These are phyloP conservation scores for Acrodontium crateriforme DNA, from an alignment of 2,329 filamentous ascomycete genomes.

Conservation along the genomic window DNA sequence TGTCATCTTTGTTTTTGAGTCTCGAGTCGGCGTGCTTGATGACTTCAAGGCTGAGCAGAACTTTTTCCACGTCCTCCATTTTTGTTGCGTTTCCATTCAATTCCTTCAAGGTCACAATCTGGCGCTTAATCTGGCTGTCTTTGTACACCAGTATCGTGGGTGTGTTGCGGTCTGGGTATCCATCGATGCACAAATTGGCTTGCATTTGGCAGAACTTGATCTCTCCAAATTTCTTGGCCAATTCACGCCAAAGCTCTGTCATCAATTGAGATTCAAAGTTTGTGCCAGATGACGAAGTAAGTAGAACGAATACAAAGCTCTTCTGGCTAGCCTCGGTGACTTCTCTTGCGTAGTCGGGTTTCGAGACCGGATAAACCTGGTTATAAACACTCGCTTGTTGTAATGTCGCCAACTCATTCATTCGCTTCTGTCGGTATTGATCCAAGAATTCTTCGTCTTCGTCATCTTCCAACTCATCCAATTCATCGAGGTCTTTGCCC, in stretches of 20 bases:
- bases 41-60: constrained; percentile 72
- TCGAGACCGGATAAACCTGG: constrained; percentile 83
- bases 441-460: constrained; percentile 90
- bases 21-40: constrained; percentile 67
- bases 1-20: constrained; percentile 47
- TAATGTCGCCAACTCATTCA: constrained; percentile 65
- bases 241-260: constrained; percentile 71
- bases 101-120: constrained; percentile 77
- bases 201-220: constrained; percentile 96
- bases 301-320: constrained; percentile 56
- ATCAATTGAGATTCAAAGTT: constrained; percentile 78
- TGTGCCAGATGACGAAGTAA: constrained; percentile 62
- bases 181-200: constrained; percentile 85
- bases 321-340: constrained; percentile 80
- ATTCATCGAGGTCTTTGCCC: constrained; percentile 85
- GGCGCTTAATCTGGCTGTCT: constrained; percentile 81
- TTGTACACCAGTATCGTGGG: constrained; percentile 88
- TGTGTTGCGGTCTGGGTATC: constrained; percentile 88
- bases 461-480: constrained; percentile 85
- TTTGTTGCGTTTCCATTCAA: constrained; percentile 59
- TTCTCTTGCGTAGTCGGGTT: constrained; percentile 81
- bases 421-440: constrained; percentile 73
- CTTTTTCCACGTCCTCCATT: constrained; percentile 58
- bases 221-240: constrained; percentile 76
- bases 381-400: constrained; percentile 70